These are phyloP conservation scores for Cicer bijugum DNA, from an alignment of 306 rosid species.

Conservation along the genomic window DNA sequence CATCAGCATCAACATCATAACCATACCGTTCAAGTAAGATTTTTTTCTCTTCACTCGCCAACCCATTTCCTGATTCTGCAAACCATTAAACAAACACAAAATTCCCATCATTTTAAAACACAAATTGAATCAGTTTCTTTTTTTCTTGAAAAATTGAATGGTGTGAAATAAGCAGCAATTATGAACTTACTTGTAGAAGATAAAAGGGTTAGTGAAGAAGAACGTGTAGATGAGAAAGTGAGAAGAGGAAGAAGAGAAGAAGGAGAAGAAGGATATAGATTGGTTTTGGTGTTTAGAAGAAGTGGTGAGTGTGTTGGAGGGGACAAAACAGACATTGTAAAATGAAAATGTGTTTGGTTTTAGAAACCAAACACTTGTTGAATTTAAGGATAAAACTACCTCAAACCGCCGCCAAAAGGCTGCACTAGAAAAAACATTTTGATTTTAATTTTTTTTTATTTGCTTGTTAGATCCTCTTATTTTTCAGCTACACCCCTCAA, in stretches of 20 bases:
- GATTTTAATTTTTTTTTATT: too few species aligned
- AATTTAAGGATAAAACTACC: too few species aligned
- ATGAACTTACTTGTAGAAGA: slow-evolving; percentile 56
- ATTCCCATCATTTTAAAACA: not conserved
- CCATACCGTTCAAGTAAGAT: slow-evolving; percentile 79
- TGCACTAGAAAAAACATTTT: too few species aligned
- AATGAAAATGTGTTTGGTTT: too few species aligned
- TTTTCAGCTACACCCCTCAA: too few species aligned
- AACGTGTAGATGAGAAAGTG: slow-evolving; percentile 43
- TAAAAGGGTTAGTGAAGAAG: slow-evolving; percentile 44
- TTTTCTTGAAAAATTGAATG: not conserved
- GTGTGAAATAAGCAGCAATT: not conserved
- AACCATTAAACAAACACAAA: slow-evolving; percentile 11
- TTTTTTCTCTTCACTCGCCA: slow-evolving; percentile 61
- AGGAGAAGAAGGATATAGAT: slow-evolving; percentile 34
- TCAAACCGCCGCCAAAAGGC: too few species aligned
- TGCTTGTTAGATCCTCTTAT: too few species aligned
- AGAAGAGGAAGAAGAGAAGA: slow-evolving; percentile 45
- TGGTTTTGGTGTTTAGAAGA: slow-evolving; percentile 44
- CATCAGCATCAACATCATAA: slow-evolving; percentile 80
- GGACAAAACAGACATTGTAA: slow-evolving; percentile 45
- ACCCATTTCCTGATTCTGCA: slow-evolving; percentile 59
- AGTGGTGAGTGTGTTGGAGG: slow-evolving; percentile 51
- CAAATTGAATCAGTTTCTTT: not conserved
- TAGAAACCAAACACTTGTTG: too few species aligned